Conservation (phyloP, 257 asterid genomes). For the Prunella vulgaris region DNA sequence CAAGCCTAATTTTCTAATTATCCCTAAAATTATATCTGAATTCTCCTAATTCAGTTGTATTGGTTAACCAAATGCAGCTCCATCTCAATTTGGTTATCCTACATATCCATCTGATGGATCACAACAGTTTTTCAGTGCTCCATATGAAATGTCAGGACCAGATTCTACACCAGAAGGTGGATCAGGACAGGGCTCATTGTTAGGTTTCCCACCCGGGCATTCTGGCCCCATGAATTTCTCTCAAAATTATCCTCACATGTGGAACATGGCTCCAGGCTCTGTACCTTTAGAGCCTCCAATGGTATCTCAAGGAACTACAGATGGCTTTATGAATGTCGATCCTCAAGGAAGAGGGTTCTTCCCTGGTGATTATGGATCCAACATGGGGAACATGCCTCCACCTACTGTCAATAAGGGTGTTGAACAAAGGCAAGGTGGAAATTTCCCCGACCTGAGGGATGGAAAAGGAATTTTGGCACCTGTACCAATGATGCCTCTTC, state of each 20-base stretch:
- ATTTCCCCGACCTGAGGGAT: constrained; percentile 44
- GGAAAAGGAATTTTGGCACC: constrained; percentile 54
- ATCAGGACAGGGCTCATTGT: constrained; percentile 59
- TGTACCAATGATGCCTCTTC: constrained; percentile 42
- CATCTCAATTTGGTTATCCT: constrained; percentile 68
- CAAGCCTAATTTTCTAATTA: not conserved
- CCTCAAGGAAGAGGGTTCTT: constrained; percentile 49
- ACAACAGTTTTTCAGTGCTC: constrained; percentile 59
- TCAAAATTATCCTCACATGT: constrained; percentile 63
- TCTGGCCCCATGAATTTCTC: constrained; percentile 52
- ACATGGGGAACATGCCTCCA: constrained; percentile 36
- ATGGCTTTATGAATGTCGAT: constrained; percentile 36
- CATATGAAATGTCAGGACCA: constrained; percentile 58
- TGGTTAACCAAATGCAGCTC: constrained; percentile 46
- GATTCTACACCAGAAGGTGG: constrained; percentile 57
- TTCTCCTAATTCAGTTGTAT: constrained; percentile 39
- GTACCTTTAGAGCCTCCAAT: constrained; percentile 56
- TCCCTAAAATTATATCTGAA: constrained; percentile 19
- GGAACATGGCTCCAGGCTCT: constrained; percentile 58
- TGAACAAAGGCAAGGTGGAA: constrained; percentile 51
- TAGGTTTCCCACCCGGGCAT: constrained; percentile 64
- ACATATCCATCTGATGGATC: constrained; percentile 58
- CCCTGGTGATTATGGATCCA: constrained; percentile 47
- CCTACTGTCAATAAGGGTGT: constrained; percentile 37
- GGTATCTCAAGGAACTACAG: constrained; percentile 48